Base-by-base conservation (phyloP, 2,329 filamentous ascomycete genomes). In the Pseudogymnoascus sp. region DNA sequence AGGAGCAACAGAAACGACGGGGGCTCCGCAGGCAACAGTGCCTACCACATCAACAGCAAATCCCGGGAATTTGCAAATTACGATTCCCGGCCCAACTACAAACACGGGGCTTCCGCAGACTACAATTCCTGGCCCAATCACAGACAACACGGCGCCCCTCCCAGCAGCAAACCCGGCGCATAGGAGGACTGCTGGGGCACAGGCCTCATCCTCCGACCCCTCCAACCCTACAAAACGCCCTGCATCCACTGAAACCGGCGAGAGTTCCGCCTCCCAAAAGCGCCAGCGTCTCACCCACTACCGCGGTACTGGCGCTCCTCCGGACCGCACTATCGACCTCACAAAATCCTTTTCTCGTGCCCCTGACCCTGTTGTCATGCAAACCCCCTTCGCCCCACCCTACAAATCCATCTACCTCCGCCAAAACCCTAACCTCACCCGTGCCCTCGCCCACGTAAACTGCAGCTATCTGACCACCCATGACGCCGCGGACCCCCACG, bases 381-480 rank as follows among this genome's bases (percentile, higher is more conserved):
- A 53, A 31, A 65, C 59, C 4, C 59, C 31, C 17, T 70, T 68
- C 19, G 66, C 68, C 9, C 63, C 62, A 19, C 38, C 65, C 5
- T 70, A 70, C 46, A 60, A 61, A 31, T 68, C 67, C 3, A 62
- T 60, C 9, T 65, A 68, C 40, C 29, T 65, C 7, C 31, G 64
- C 21, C 63, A 62, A 13, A 17, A 38, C 26, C 59, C 60, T 4
- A 59, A 56, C 33, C 11, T 62, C 4, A 23, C 67, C 3, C 33
- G 29, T 0, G 50, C 53, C 4, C 72, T 82, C 62, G 65, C 78
- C 42, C 77, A 84, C 66, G 74, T 85, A 65, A 85, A 83, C 73
- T 87, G 84, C 72, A 76, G 77, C 64, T 85, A 84, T 67, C 74
- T 86, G 40, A 86, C 83, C 2, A 83, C 81, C 1, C 72, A 74